These are phyloP conservation scores for Dichotomocladium elegans DNA, from an alignment of 371 early-diverging fungal species.

Conservation along the genomic window DNA sequence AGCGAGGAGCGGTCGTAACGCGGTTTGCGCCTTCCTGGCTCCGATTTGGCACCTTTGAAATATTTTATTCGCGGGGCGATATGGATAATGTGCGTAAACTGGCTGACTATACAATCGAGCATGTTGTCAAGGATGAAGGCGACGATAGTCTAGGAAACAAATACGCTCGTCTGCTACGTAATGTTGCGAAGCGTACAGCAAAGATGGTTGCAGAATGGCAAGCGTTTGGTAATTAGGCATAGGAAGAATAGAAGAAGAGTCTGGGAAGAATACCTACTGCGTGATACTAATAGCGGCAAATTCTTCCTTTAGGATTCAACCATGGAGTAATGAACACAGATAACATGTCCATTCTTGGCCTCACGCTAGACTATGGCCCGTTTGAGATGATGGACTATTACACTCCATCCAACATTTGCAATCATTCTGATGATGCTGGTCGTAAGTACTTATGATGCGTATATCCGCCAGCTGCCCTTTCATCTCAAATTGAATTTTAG, in stretches of 20 bases:
- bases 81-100: slow-evolving; percentile 48
- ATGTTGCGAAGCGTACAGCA: slow-evolving; percentile 71
- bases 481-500: slow-evolving; percentile 18
- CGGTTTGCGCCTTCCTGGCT: slow-evolving; percentile 83
- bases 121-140: slow-evolving; percentile 26
- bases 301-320: slow-evolving; percentile 59
- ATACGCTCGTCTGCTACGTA: slow-evolving; percentile 61
- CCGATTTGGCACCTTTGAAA: slow-evolving; percentile 88
- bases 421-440: slow-evolving; percentile 66
- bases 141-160: slow-evolving; percentile 28
- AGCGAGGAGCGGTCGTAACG: slow-evolving; percentile 75
- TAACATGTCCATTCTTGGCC: slow-evolving; percentile 81
- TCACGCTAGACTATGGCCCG: slow-evolving; percentile 91
- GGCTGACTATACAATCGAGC: slow-evolving; percentile 67
- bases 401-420: slow-evolving; percentile 74
- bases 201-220: slow-evolving; percentile 85
- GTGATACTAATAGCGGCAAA: background rate
- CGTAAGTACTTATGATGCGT: slow-evolving; percentile 26
- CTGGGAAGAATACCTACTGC: too few relatives aligned
- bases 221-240: slow-evolving; percentile 59
- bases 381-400: slow-evolving; percentile 83
- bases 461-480: background rate
- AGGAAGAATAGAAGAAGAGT: too few relatives aligned
- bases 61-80: slow-evolving; percentile 69
- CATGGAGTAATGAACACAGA: slow-evolving; percentile 92